Evolutionary conservation across 2,329 filamentous ascomycete genomes (phyloP), one percentile per base, ranked within the genome.

Genomic region (Cladophialophora immunda): DNA sequence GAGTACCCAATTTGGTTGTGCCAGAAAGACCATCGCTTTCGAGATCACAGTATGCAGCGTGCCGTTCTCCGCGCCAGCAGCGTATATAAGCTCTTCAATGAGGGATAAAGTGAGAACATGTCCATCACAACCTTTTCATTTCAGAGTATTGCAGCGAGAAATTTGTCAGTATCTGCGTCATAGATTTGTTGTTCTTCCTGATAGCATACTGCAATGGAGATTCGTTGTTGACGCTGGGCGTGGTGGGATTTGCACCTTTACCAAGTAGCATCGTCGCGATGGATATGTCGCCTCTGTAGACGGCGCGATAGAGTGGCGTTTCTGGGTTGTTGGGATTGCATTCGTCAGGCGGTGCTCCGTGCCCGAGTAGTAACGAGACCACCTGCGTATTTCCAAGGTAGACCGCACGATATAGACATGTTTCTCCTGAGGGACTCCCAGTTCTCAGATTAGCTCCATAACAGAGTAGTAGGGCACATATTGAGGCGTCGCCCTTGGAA

Each of bases 391-490:
- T 60, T 7, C 34, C 57, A 2, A 50, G 17, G 9, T 60, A 50
- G 38, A 60, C 32, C 3, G 57, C 57, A 11, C 45, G 57, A 32
- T 45, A 60, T 45, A 60, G 19, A 57, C 54, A 57, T 15, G 54
- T 25, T 25, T 57, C 54, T 38, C 54, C 54, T 22, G 54, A 19
- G 22, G 54, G 32, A 38, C 30, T 25, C 3, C 3, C 25, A 17
- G 4, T 19, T 38, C 22, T 25, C 0, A 32, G 17, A 25, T 38
- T 13, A 19, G 54, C 54, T 2, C 54, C 54, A 25, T 57, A 38
- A 32, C 30, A 41, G 32, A 57, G 54, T 0, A 57, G 54, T 32
- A 57, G n/a, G 5, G 54, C 29, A 38, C 27, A 11, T 11, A 38
- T 34, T 6, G 29, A 36, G 3, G 22, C 13, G 11, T 57, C 54